Conservation (phyloP, 1,284 basidiomycete genomes). For the Cryptococcus deneoformans region DNA sequence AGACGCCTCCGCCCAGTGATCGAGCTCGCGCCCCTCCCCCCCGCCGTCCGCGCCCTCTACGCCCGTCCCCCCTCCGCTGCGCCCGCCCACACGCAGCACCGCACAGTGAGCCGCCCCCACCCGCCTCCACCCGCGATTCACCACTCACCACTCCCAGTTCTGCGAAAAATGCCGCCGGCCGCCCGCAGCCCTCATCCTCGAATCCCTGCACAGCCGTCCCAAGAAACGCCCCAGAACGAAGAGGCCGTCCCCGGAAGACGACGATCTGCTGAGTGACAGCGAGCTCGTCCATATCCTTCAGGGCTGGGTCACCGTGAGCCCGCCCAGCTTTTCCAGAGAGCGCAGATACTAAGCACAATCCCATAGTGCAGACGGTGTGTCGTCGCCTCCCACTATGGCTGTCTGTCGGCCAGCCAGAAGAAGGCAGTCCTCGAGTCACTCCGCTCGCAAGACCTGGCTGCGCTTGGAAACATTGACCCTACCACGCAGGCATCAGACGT, state of each 20-base stretch:
- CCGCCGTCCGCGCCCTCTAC: too few species aligned
- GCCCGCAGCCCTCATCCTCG: slow-evolving; percentile 31
- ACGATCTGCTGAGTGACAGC: slow-evolving; percentile 56
- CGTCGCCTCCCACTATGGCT: slow-evolving; percentile 72
- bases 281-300: slow-evolving; percentile 60
- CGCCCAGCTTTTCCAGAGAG: neutral
- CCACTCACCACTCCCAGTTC: too few species aligned
- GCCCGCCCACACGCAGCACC: too few species aligned
- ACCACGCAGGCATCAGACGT: too few species aligned
- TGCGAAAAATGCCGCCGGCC: slow-evolving; percentile 33
- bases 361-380: slow-evolving; percentile 68
- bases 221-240: slow-evolving; percentile 35
- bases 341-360: neutral
- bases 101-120: too few species aligned
- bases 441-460: slow-evolving; percentile 45
- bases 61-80: too few species aligned
- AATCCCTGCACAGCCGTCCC: slow-evolving; percentile 21
- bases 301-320: slow-evolving; percentile 67
- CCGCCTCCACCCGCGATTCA: too few species aligned
- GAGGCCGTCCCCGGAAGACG: slow-evolving; percentile 54
- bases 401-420: slow-evolving; percentile 63
- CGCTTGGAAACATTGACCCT: slow-evolving; percentile 21
- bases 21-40: too few species aligned
- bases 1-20: too few species aligned
- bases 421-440: slow-evolving; percentile 69